phyloP scores from a whole-genome alignment of 1,139 yeast species.

The Geotrichum restrictum region DNA sequence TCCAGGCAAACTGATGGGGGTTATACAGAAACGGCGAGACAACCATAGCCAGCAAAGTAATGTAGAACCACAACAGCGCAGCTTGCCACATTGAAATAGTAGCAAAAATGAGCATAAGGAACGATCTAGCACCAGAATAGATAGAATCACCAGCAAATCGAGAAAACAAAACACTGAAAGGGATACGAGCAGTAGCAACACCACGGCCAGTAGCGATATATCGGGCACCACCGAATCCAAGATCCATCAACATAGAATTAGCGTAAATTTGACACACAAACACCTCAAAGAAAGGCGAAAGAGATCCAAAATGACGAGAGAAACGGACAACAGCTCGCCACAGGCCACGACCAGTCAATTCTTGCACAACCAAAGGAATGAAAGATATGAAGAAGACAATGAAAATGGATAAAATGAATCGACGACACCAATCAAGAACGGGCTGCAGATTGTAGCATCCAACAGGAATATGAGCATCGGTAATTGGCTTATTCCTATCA shows the following conservation, averaged over 20 bases:
- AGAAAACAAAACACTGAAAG: constrained; percentile 89
- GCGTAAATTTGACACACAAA: constrained; percentile 98
- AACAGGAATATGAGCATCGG: constrained; percentile 76
- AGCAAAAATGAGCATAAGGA: constrained; percentile 85
- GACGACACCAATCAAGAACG: constrained; percentile 93
- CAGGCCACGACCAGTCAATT: constrained; percentile 93
- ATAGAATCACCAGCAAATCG: constrained; percentile 97
- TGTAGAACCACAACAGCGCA: constrained; percentile 98
- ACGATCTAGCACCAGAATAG: constrained; percentile 89
- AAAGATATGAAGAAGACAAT: constrained; percentile 97
- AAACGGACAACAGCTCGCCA: constrained; percentile 95
- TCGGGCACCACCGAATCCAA: constrained; percentile 98
- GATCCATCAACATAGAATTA: constrained; percentile 81
- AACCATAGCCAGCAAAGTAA: constrained; percentile 82
- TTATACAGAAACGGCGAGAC: constrained; percentile 93
- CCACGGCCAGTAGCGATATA: constrained; percentile 99
- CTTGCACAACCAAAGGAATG: constrained; percentile 94
- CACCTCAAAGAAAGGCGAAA: constrained; percentile 96
- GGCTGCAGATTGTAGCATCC: constrained; percentile 95
- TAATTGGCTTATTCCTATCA: constrained; percentile 77
- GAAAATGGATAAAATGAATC: constrained; percentile 94
- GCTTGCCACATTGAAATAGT: constrained; percentile 96
- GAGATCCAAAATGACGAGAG: constrained; percentile 77
- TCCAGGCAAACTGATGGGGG: constrained; percentile 99
- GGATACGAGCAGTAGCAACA: constrained; percentile 97